Base-by-base conservation (phyloP, 306 rosid species). In the Hippophae gyantsensis region DNA sequence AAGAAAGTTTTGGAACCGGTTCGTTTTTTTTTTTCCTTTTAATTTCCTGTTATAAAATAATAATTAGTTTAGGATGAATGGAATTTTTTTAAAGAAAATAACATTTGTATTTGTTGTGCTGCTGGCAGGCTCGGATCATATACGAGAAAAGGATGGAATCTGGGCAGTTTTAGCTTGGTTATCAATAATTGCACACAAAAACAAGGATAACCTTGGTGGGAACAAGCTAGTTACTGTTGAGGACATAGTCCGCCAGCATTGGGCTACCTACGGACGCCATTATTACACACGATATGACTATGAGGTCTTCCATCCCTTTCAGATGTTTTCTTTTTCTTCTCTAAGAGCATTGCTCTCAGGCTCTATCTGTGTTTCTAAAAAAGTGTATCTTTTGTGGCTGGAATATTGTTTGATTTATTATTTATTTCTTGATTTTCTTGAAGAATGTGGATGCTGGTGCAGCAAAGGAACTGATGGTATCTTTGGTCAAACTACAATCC, bases 1-100 rank as follows among this genome's bases (percentile, higher is more conserved):
- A 93, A 80, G 99, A 93, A 82, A 93, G 99, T 79, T 93, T 93
- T 72, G 99, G 99, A 76, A 93, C 99, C 43, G 99, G 99, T 84
- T 65, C 42, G 89, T 62, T 47, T 67, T 74, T 13, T 74, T 13
- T 42, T 60, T 48, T 60, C 23, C 23, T 18, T 67, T 56, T 50
- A 32, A 32, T 32, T 50, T 57, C 41, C 12, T 23, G 45, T 66
- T 51, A 52, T 73, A 60, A 43, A 61, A 61, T 53, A 62, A 49
- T 13, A 3, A 57, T 43, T 38, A 51, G 40, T 38, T 43, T 51
- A 5, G 45, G 54, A 58, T 32, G 2, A n/a, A 41, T 60, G 32
- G 23, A 41, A 32, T 54, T 27, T 57, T 32, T 13, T 58, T 10
- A 6, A 63, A 42, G 54, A 42, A 58, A n/a, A 52, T 7, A 56